phyloP scores from a whole-genome alignment of 441 rosid genomes.

The Adansonia rubrostipa region DNA sequence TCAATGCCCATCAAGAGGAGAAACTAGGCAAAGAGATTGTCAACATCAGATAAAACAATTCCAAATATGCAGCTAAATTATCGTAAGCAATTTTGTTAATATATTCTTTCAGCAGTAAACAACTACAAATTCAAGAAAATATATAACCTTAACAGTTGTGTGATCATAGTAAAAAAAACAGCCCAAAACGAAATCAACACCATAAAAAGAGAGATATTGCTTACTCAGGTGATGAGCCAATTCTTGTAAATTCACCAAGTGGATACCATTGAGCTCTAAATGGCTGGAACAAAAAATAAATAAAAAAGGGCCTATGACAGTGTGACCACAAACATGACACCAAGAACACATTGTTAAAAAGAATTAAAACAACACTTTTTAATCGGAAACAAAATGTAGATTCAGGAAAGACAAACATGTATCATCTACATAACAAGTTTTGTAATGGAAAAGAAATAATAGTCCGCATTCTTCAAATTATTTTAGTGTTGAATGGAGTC shows the following conservation, averaged over 20 bases:
- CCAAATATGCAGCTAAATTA: neutral
- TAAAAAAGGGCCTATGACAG: slow-evolving; percentile 13
- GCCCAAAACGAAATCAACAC: slow-evolving; percentile 8
- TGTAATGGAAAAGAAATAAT: neutral
- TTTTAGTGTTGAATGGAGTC: neutral
- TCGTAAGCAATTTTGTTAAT: neutral
- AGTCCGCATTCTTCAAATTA: neutral
- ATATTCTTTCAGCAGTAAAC: neutral
- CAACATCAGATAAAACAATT: neutral
- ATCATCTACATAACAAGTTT: neutral
- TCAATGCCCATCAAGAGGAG: neutral
- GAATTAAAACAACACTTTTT: neutral
- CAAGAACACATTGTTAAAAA: neutral
- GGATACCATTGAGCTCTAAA: slow-evolving; percentile 83
- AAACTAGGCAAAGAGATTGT: neutral
- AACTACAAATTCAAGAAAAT: slow-evolving; percentile 11
- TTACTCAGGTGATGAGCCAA: slow-evolving; percentile 70
- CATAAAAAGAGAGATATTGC: slow-evolving; percentile 34
- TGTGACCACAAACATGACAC: slow-evolving; percentile 22
- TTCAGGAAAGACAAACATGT: neutral
- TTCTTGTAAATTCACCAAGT: slow-evolving; percentile 57
- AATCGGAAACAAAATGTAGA: neutral
- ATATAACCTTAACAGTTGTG: neutral
- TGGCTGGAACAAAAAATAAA: slow-evolving; percentile 48
- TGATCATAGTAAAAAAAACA: slow-evolving; percentile 6